Conservation (phyloP, 2,329 filamentous ascomycete species). For the Zalaria obscura region DNA sequence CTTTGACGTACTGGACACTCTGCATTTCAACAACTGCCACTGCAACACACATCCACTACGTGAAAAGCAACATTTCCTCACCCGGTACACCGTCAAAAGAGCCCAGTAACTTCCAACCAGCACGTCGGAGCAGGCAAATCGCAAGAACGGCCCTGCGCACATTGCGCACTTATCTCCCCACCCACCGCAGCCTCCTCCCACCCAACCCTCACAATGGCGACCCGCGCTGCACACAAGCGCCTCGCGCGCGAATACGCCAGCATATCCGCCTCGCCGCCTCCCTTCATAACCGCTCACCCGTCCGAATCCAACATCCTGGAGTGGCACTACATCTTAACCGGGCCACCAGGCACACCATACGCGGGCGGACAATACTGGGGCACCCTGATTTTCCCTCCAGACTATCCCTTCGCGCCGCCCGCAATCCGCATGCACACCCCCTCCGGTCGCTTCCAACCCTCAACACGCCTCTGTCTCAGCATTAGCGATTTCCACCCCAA, state of each 20-base stretch:
- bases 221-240: constrained; percentile 23
- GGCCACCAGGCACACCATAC: constrained; percentile 87
- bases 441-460: constrained; percentile 86
- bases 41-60: neutral
- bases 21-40: neutral
- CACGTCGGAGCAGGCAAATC: neutral
- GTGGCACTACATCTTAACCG: constrained; percentile 58
- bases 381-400: constrained; percentile 83
- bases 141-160: neutral
- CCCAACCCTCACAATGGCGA: constrained; percentile 18
- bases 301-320: constrained; percentile 20
- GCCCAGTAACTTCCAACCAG: neutral
- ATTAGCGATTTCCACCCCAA: constrained; percentile 98
- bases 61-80: neutral
- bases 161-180: neutral
- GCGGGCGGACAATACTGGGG: constrained; percentile 96
- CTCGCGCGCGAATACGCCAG: constrained; percentile 22
- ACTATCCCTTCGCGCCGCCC: constrained; percentile 94
- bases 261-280: constrained; percentile 19
- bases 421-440: constrained; percentile 99
- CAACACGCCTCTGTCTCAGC: constrained; percentile 79
- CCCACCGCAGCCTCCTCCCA: neutral
- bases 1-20: neutral
- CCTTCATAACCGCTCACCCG: constrained; percentile 19
- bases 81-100: neutral